A percentile compares a stretch with the other conserved stretches of the same genome.
phyloP scores from a whole-genome alignment of 257 asterid genomes.

The Solanum paucissectum region DNA sequence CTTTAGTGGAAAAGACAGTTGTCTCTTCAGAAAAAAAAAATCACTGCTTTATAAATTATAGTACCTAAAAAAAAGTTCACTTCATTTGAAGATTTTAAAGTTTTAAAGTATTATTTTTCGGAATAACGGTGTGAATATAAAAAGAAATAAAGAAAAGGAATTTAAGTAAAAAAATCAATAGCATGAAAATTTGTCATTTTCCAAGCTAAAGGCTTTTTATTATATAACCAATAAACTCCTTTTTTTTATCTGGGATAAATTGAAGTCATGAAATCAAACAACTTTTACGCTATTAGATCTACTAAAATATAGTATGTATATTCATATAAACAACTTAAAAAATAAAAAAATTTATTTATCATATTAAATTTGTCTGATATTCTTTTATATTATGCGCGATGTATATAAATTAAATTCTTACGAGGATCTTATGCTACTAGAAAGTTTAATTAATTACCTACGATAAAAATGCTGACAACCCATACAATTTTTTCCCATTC shows the following conservation, averaged over 20 bases:
- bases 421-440: neutral
- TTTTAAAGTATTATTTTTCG: no score
- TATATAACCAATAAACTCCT: neutral
- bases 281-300: neutral
- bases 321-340: neutral
- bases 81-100: no score
- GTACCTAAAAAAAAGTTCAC: no score
- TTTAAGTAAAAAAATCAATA: neutral
- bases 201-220: neutral
- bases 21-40: neutral
- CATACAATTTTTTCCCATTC: conserved; percentile 24
- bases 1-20: neutral
- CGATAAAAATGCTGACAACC: conserved; percentile 31
- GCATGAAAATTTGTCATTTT: no score
- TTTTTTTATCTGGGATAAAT: neutral
- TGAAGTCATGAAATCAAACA: neutral
- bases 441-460: conserved; percentile 19
- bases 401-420: neutral
- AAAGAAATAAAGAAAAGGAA: no score
- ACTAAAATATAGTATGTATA: neutral
- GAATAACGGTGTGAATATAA: neutral
- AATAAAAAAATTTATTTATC: neutral
- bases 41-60: no score
- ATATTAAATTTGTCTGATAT: rapidly evolving
- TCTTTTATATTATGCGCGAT: neutral